Evolutionary conservation across 306 rosid genomes (phyloP), one percentile per base, ranked within the genome.

Genomic region (Sesbania bispinosa): DNA sequence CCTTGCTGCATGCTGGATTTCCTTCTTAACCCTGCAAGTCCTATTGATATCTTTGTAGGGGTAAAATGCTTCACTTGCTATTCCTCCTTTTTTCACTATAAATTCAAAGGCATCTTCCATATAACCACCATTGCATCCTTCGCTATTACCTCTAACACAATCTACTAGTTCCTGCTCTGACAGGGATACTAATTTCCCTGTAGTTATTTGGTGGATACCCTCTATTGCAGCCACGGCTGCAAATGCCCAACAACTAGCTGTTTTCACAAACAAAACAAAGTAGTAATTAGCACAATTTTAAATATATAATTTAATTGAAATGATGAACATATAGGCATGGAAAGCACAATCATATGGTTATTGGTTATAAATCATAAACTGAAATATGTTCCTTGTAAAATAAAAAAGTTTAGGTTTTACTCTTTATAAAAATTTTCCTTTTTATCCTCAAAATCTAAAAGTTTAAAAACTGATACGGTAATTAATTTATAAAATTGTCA

Each of bases 161-260:
- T 75, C 79, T 18, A 75, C 11, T 13, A 75, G 39, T 29, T 75
- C 79, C 41, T 75, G 79, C 19, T 75, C 73, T 0, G 79, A 74
- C 14, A 74, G 79, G 4, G 79, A 74, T 19, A 74, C 66, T 21
- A 74, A 5, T 29, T 27, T 19, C 13, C 79, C 66, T 27, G 18
- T 27, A 1, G 38, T 41, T 53, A 53, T 39, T 52, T 75, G 57
- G 29, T 75, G 48, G 29, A 75, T 29, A 26, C 79, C 43, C 15
- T 75, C 79, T 0, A 2, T 64, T 30, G 73, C 15, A 0, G 73
- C 79, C 46, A 65, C 67, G 3, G 50, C 0, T 64, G 73, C 11
- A 64, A 75, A 75, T 29, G 79, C 73, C 79, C 79, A 75, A 27
- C 73, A 75, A 30, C 79, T 74, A 24, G 21, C 79, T 74, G 48